A percentile compares a stretch with the other conserved stretches of the same genome.
These are phyloP conservation scores for Xylaria sp. DNA, from an alignment of 2,329 filamentous ascomycete genomes.

Conservation along the genomic window DNA sequence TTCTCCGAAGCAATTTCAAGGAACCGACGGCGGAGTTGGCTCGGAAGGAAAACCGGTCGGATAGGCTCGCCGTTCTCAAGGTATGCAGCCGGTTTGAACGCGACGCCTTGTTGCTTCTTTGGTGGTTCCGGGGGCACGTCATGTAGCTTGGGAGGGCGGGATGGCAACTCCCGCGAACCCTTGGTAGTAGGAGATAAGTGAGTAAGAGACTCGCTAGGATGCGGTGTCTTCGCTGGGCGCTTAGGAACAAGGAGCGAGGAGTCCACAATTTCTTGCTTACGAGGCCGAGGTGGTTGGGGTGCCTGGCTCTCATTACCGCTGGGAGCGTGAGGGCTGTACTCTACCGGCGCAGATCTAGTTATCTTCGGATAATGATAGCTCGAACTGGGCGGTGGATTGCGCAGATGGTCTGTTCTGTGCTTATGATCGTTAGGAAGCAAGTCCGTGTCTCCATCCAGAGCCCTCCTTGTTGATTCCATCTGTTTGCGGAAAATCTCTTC, in stretches of 20 bases:
- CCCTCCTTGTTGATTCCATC: constrained; percentile 64
- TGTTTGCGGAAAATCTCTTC: constrained; percentile 61
- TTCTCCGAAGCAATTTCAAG: constrained; percentile 79
- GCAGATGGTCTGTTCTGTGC: constrained; percentile 12
- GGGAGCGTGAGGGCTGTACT: constrained; percentile 53
- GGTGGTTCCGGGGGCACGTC: constrained; percentile 41
- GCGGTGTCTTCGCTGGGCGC: constrained; percentile 48
- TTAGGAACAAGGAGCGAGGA: constrained; percentile 42
- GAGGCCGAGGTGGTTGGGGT: constrained; percentile 53
- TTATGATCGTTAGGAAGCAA: constrained; percentile 44
- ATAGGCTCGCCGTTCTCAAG: constrained; percentile 90
- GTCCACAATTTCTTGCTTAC: constrained; percentile 49
- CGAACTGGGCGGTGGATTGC: constrained; percentile 18
- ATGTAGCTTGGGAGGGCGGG: constrained; percentile 50
- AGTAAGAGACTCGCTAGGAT: constrained; percentile 47
- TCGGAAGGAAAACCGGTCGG: constrained; percentile 87
- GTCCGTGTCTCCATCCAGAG: constrained; percentile 53
- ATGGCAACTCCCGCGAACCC: constrained; percentile 40
- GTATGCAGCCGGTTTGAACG: constrained; percentile 85
- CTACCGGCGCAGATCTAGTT: constrained; percentile 61
- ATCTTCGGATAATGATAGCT: constrained; percentile 69
- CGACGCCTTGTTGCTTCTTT: constrained; percentile 69
- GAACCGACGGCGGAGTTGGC: constrained; percentile 78
- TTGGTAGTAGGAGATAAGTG: constrained; percentile 21
- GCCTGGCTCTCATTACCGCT: constrained; percentile 35